Base-by-base conservation (phyloP, 768 basidiomycete species). In the Hydnum rufescens region DNA sequence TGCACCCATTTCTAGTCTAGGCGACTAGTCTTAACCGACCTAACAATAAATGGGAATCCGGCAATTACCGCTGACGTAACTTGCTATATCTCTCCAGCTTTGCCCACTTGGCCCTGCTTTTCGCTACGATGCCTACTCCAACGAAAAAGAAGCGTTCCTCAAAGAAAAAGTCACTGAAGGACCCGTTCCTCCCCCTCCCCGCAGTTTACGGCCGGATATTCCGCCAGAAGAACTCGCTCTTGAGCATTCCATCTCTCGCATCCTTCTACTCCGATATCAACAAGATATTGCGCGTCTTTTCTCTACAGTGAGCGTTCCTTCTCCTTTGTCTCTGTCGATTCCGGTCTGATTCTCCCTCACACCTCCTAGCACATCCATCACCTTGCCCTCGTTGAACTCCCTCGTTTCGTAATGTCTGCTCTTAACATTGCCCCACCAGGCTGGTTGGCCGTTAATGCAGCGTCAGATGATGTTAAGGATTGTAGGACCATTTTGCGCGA, bases 271-370 rank as follows among this genome's bases (percentile, higher is more conserved):
- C 31, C 77, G 81, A 42, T 82, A 77, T 60, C 77, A 82, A 52
- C 78, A 80, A 51, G 81, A 83, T 63, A 80, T 83, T 36, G 75
- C 77, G 3, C 75, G 81, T 23, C 72, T 83, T 8, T 82, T 77
- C 65, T 81, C 78, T 3, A 80, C 80, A 22, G 36, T 39, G 36
- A 13, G 36, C 22, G 22, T n/a, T n/a, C n/a, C n/a, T n/a, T n/a
- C n/a, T 26, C 8, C 18, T 18, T 13, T 6, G 23, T 47, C 5
- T 47, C 47, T 18, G 22, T 19, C 16, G 16, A n/a, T 8, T 52
- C 16, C 29, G 42, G 16, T 52, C 39, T 22, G 39, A 28, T 55
- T 39, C 22, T 13, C 22, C 36, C 22, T 13, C 36, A 13, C 22
- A 22, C 13, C 22, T 22, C 22, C 36, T 39, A 39, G 2, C 73